Base-by-base conservation (phyloP, 129 eudicot genomes). In the Flaveria sonorensis region DNA sequence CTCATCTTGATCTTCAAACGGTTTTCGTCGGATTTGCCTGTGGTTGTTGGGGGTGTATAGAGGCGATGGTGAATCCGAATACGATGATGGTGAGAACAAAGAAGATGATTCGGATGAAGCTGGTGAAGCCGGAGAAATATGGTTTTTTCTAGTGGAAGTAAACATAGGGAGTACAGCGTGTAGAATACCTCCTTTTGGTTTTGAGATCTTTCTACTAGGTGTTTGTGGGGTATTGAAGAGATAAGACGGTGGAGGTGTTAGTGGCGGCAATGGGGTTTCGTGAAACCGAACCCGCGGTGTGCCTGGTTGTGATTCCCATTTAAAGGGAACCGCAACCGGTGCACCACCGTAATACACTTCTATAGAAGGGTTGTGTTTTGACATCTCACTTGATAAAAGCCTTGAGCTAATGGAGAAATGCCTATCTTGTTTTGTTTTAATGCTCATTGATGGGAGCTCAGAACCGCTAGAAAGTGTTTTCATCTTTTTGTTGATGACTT, bases 281-380 rank as follows among this genome's bases (percentile, higher is more conserved):
- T 32, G 71, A 50, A 76, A 72, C 63, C 76, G 42, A 3, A 79
- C 75, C 70, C 85, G 82, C 1, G 91, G 91, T 10, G 91, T 87
- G 23, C 91, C 91, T 6, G 91, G 91, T 72, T 82, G 91, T 4
- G 88, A 87, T 87, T 87, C 91, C 91, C 91, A 87, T 69, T 59
- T 72, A 67, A 87, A 87, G 12, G 91, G 91, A 47, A 87, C 70
- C 23, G 76, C 78, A 79, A 82, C 86, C 9, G 86, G 68, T 10
- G 85, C 73, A 72, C 75, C 81, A 32, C 83, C 84, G 30, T 87
- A 84, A 30, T 87, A 87, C 39, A 84, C 91, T 72, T 85, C 88
- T 6, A 56, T 2, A 14, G 69, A 83, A 9, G 86, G 70, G 36
- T 71, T 73, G 12, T 72, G 72, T 3, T 56, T 43, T 19, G 90